These are phyloP conservation scores for Naganishia kalamii DNA, from an alignment of 768 basidiomycete genomes.

Conservation along the genomic window DNA sequence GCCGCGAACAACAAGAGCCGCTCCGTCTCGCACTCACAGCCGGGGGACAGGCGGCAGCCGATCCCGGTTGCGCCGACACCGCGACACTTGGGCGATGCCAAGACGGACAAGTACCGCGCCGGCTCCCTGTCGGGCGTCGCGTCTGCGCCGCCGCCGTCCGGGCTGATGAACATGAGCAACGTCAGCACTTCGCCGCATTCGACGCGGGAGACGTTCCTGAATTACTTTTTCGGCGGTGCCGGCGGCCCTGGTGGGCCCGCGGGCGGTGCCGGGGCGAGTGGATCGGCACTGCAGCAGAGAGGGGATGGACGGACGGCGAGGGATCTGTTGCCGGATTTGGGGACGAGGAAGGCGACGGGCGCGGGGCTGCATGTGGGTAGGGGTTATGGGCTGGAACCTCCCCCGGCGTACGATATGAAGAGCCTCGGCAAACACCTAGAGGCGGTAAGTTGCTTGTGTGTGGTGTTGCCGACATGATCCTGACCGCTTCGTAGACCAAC, in stretches of 20 bases:
- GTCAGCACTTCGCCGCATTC: conserved; percentile 46
- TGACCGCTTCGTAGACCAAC: conserved; percentile 50
- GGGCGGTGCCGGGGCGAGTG: conserved; percentile 38
- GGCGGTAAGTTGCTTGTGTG: conserved; percentile 61
- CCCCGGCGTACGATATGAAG: conserved; percentile 95
- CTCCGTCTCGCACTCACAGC: conserved; percentile 67
- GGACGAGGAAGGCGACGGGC: conserved; percentile 31
- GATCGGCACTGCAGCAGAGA: conserved; percentile 19
- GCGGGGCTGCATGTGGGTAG: conserved; percentile 15
- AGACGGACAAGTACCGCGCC: conserved; percentile 32
- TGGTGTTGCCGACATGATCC: neutral
- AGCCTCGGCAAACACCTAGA: conserved; percentile 95
- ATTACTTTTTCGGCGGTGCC: conserved; percentile 95
- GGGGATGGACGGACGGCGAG: conserved; percentile 13
- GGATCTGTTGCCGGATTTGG: conserved; percentile 44
- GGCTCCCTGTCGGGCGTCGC: conserved; percentile 24
- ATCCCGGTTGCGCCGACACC: conserved; percentile 42
- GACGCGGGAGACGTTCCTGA: conserved; percentile 85
- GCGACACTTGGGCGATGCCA: conserved; percentile 36
- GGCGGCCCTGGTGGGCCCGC: conserved; percentile 51
- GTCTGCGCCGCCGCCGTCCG: conserved; percentile 19
- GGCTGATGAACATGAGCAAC: conserved; percentile 19
- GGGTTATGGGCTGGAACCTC: conserved; percentile 57
- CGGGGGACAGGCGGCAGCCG: conserved; percentile 59
- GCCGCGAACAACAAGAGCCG: conserved; percentile 53